Evolutionary conservation across 2,329 filamentous ascomycete genomes (phyloP), one percentile per base, ranked within the genome.

Genomic region (Triangularia setosa): DNA sequence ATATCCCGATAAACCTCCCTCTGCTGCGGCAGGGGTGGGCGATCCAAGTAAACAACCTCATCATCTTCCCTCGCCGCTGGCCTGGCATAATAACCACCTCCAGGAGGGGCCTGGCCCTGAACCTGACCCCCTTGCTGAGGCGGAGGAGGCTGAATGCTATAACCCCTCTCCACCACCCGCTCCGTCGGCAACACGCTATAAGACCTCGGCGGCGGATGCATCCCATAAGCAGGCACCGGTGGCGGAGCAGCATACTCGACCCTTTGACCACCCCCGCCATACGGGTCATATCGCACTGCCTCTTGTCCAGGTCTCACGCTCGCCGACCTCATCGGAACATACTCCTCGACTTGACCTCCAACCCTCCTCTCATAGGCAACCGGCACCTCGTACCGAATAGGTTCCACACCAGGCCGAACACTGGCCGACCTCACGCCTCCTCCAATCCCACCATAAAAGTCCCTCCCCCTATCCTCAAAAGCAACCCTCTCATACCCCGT

Each of bases 401-500:
- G 60, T 7, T 65, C 66, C 21, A 48, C 63, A 1, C 58, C 58
- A 1, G 69, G 69, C 24, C 69, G 64, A 12, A 67, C 68, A 27
- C 68, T 70, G 33, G 44, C 68, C 58, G 56, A 65, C 59, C 64
- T 65, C n/a, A 48, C 18, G 7, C n/a, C 40, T 5, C n/a, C 33
- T 40, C 33, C 33, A 44, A 4, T 64, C 52, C 82, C 71, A 53
- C 82, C 72, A 52, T 62, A 66, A 66, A 85, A 86, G 61, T 87
- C 85, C 35, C 82, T 78, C 2, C 83, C 57, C 11, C 76, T 68
- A 12, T 83, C 83, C 48, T 84, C 81, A 24, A 79, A 72, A 61
- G 78, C 72, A 48, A 78, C 27, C 18, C 64, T 56, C 5, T 70
- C 66, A 27, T 69, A 68, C 14, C 63, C 24, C 4, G 65, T 24